Evolutionary conservation across 78 protist genomes (phyloP), one percentile per base, ranked within the genome.

Genomic region (Speleostelium caveatum): DNA sequence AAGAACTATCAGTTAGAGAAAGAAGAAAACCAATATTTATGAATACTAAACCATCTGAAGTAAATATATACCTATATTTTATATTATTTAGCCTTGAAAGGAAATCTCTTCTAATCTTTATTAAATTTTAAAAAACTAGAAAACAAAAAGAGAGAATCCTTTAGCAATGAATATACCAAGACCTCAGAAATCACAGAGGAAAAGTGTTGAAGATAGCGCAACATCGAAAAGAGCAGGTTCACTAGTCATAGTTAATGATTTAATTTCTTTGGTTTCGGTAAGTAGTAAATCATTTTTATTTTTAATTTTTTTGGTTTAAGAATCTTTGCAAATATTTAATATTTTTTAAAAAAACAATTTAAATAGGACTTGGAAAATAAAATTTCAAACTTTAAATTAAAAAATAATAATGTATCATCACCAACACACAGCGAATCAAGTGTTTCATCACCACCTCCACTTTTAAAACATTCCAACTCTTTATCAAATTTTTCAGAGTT

Each of bases 131-230:
- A 73, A 19, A 59, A 73, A n/a, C 24, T 16, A 63, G 67, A 80
- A 69, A 68, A 32, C 77, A 33, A 80, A 80, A 59, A 30, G 90
- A n/a, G 90, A 80, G 19, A 80, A 80, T 41, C 90, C 90, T 39
- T 49, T 71, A 53, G 56, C 90, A 59, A 51, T 58, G 3, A 73
- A 80, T 69, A 80, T 80, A 38, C 90, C 90, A 22, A 51, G 90
- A 59, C 77, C 90, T 21, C 35, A 55, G 4, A 80, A 80, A 69
- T 80, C 90, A 59, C 90, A 80, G 24, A 80, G 90, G 45, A 73
- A 80, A 42, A 67, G 45, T 42, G 75, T 75, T 55, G 90, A 80
- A 24, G 90, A 80, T 42, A 80, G 71, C 24, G 77, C 90, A 22
- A 39, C 90, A 16, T 45, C 79, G 14, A 26, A 60, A 17, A 73